Conservation (phyloP, 306 rosid species). For the Rosa lucieae region DNA sequence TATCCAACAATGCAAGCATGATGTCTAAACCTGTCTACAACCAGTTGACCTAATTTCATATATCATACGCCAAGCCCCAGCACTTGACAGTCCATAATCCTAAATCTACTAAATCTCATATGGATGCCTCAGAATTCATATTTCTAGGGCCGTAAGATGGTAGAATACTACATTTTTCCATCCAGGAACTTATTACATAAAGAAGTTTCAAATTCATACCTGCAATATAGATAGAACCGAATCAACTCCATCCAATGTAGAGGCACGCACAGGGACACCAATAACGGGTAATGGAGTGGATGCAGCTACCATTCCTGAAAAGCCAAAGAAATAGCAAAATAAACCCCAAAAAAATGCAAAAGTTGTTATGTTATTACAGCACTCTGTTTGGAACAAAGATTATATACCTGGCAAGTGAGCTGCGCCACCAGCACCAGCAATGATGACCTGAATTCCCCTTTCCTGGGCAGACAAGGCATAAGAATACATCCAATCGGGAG, state of each 20-base stretch:
- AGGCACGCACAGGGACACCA: slow-evolving; percentile 90
- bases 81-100: background rate
- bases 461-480: slow-evolving; percentile 67
- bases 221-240: slow-evolving; percentile 85
- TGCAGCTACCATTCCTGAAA: slow-evolving; percentile 91
- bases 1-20: background rate
- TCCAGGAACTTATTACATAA: background rate
- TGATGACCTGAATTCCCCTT: slow-evolving; percentile 76
- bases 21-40: background rate
- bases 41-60: background rate
- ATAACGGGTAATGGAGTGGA: slow-evolving; percentile 74
- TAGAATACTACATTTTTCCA: background rate
- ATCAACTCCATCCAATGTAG: slow-evolving; percentile 78
- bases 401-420: slow-evolving; percentile 79
- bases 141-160: background rate
- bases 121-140: background rate
- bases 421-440: slow-evolving; percentile 98
- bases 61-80: background rate
- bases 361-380: background rate
- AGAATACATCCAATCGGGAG: slow-evolving; percentile 76
- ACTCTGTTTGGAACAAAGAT: slow-evolving; percentile 10
- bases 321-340: slow-evolving; percentile 18
- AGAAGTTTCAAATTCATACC: slow-evolving; percentile 36
- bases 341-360: slow-evolving; percentile 1
- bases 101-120: background rate